These are phyloP conservation scores for Phytophthora kernoviae DNA, from an alignment of 352 stramenopile genomes.

Conservation along the genomic window DNA sequence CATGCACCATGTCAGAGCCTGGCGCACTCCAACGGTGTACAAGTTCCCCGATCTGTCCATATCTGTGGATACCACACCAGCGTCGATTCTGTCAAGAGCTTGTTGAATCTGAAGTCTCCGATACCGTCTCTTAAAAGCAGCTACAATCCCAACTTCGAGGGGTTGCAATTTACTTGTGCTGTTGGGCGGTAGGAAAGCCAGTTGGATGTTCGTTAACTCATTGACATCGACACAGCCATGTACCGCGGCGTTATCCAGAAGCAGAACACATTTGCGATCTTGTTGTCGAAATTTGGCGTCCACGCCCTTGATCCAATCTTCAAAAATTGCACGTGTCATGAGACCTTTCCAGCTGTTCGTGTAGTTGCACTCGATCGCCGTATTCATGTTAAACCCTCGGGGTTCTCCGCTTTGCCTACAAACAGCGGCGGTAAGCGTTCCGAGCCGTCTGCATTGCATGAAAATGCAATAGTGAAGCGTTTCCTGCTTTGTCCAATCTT, in stretches of 20 bases:
- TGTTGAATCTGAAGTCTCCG: constrained; percentile 34
- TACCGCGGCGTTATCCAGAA: constrained; percentile 32
- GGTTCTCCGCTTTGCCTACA: constrained; percentile 40
- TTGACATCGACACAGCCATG: constrained; percentile 25
- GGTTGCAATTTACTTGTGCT: constrained; percentile 23
- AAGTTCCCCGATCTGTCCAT: constrained; percentile 9
- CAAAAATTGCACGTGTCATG: constrained; percentile 42
- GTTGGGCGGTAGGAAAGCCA: constrained; percentile 24
- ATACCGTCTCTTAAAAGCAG: constrained; percentile 34
- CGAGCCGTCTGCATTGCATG: constrained; percentile 40
- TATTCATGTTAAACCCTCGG: constrained; percentile 28
- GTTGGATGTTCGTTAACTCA: constrained; percentile 29
- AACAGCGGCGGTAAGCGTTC: constrained; percentile 38
- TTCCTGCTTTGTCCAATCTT: constrained; percentile 27
- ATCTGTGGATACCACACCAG: constrained; percentile 19
- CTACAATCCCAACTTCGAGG: constrained; percentile 26
- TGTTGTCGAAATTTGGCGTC: constrained; percentile 26
- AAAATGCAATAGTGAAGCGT: constrained; percentile 28
- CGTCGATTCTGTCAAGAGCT: constrained; percentile 28
- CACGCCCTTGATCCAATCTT: constrained; percentile 34
- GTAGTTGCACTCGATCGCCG: constrained; percentile 31
- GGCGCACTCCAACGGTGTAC: constrained; percentile 24
- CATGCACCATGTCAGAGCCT: constrained; percentile 32
- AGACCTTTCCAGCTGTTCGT: constrained; percentile 26
- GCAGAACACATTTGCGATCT: constrained; percentile 27